Percentiles rank a stretch among this genome's conserved stretches.
Conservation (phyloP, 1,139 yeast species). For the Pichia sp. region DNA sequence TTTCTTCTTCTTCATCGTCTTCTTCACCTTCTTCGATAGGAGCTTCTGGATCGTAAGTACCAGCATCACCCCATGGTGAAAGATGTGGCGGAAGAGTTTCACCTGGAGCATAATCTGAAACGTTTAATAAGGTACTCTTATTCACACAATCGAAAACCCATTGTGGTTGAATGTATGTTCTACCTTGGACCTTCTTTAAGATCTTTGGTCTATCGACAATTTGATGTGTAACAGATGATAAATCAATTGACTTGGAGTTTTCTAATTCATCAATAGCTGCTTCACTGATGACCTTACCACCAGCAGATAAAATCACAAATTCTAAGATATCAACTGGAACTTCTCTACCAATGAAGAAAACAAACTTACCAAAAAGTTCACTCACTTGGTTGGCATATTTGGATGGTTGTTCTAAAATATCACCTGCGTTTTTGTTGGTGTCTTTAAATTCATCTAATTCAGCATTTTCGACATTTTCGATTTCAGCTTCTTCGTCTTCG, state of each 20-base stretch:
- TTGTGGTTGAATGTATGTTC: conserved; percentile 96
- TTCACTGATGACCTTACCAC: conserved; percentile 86
- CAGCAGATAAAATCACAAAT: conserved; percentile 82
- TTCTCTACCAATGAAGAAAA: conserved; percentile 91
- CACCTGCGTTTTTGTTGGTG: conserved; percentile 61
- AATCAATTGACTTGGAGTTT: conserved; percentile 51
- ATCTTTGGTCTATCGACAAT: conserved; percentile 90
- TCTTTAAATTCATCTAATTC: conserved; percentile 73
- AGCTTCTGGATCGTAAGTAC: conserved; percentile 82
- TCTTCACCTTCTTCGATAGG: conserved; percentile 41
- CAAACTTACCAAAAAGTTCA: conserved; percentile 66
- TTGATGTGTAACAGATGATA: conserved; percentile 83
- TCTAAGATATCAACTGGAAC: conserved; percentile 92
- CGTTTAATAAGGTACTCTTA: conserved; percentile 71
- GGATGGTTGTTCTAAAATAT: conserved; percentile 77
- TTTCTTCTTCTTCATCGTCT: conserved; percentile 51
- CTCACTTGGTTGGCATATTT: conserved; percentile 57
- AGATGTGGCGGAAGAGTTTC: conserved; percentile 95
- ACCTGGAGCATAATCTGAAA: conserved; percentile 86
- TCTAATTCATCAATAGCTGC: conserved; percentile 71
- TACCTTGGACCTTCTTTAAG: conserved; percentile 75
- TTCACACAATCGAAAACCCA: conserved; percentile 96
- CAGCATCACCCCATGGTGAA: conserved; percentile 98
- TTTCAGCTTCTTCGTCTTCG: conserved; percentile 40
- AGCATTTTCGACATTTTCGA: conserved; percentile 43